Conservation (phyloP, 345 rosid genomes). For the Citropsis articulata region DNA sequence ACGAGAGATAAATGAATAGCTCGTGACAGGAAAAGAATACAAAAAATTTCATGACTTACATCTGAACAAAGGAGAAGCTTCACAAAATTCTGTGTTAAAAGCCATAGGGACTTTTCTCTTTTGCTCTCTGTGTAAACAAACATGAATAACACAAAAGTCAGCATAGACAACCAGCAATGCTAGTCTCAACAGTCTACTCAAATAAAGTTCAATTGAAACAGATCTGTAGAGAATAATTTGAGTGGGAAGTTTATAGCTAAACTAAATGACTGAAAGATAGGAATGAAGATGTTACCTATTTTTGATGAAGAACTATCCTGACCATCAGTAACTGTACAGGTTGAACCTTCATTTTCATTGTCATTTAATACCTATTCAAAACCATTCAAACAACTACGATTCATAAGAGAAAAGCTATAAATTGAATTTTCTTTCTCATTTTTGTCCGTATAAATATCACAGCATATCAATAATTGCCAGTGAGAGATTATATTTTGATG, state of each 20-base stretch:
- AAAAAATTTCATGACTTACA: constrained; percentile 42
- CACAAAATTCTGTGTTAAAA: constrained; percentile 69
- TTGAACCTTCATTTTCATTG: constrained; percentile 35
- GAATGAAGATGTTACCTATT: constrained; percentile 42
- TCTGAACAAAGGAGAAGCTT: constrained; percentile 81
- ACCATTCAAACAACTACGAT: neutral
- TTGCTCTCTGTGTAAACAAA: constrained; percentile 40
- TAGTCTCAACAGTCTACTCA: neutral
- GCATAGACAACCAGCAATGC: neutral
- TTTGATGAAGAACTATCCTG: constrained; percentile 50
- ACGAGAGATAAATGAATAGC: neutral
- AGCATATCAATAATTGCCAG: neutral
- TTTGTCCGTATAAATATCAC: neutral
- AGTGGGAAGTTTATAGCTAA: neutral
- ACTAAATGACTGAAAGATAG: neutral
- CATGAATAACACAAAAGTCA: neutral
- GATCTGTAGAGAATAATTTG: neutral
- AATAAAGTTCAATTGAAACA: neutral
- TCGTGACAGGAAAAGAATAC: neutral
- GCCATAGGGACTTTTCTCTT: constrained; percentile 68
- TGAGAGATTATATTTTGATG: neutral
- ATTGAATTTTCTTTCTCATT: neutral
- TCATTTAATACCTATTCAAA: constrained; percentile 38
- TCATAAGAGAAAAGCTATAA: neutral
- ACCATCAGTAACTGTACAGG: constrained; percentile 33